Evolutionary conservation across 352 stramenopile species (phyloP), one percentile per base, ranked within the genome.

Genomic region (Phytophthora idaei): DNA sequence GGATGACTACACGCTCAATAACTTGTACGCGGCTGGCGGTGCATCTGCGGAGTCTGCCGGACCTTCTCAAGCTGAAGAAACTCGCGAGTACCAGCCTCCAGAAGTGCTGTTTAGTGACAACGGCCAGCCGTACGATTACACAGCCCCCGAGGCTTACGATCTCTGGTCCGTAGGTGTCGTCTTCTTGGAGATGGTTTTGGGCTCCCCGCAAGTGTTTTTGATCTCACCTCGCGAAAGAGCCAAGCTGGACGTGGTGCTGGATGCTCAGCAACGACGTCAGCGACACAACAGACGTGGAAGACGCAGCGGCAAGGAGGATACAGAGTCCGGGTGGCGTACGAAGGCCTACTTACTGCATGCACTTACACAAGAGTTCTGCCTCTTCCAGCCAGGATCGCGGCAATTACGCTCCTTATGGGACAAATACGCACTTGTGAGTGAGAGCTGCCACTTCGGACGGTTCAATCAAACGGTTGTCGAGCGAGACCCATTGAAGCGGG

Each of bases 161-260:
- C 73, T 97, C 48, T 97, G 91, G 91, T 96, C 89, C n/a, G 87
- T 99, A 4, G 97, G 96, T 3, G 92, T 99, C 56, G 83, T 99
- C 29, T 96, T 98, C 27, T 74, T 99, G n/a, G 97, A 99, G 73
- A 78, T 99, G 59, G 68, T 99, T 12, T 71, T 99, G 3, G 97
- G 97, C 1, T 98, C 96, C 2, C 94, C 96, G 0, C 85, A 92
- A 71, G 85, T 95, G 15, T 95, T 95, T 67, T 65, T 81, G 48
- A 92, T 94, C 48, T 90, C 84, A 4, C 68, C 85, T 11, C 80
- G 97, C 36, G 98, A 95, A 34, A 89, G 85, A n/a, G 92, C 90
- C 12, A 88, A 98, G 41, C 61, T 98, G 27, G 96, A 97, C 17
- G 81, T 88, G 10, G 83, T 90, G 50, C 80, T 98, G 34, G 57